These are phyloP conservation scores for Halophytophthora polymorphica DNA, from an alignment of 352 stramenopile species.

Conservation along the genomic window DNA sequence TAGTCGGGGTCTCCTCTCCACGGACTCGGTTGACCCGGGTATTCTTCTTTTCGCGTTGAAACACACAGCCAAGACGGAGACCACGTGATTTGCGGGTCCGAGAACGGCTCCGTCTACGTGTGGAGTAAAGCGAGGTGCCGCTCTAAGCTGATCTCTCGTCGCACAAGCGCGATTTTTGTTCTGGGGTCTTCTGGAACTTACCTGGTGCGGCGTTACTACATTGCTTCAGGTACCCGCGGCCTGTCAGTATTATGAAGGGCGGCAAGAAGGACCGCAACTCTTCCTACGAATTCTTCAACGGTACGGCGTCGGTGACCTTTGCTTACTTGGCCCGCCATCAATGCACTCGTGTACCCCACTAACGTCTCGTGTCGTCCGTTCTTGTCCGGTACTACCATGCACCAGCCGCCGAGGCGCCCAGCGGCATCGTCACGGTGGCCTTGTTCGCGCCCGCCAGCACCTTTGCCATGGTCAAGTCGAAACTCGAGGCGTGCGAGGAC, in stretches of 20 bases:
- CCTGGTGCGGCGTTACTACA: too few species aligned
- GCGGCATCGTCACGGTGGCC: constrained; percentile 75
- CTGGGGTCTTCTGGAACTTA: too few species aligned
- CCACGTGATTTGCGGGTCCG: constrained; percentile 84
- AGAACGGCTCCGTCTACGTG: constrained; percentile 84
- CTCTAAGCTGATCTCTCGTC: too few species aligned
- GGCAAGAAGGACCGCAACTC: constrained; percentile 78
- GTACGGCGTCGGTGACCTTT: constrained; percentile 21
- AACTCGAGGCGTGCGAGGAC: constrained; percentile 57
- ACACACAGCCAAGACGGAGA: constrained; percentile 73
- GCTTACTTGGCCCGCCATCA: too few species aligned
- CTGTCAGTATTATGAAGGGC: constrained; percentile 61
- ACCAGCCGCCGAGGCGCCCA: constrained; percentile 59
- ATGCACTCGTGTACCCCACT: too few species aligned
- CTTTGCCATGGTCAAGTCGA: constrained; percentile 77
- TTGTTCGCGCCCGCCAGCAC: constrained; percentile 80
- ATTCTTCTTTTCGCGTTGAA: not conserved
- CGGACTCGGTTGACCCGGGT: too few species aligned
- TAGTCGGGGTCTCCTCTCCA: not conserved
- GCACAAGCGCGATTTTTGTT: not conserved
- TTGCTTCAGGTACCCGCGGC: constrained; percentile 38
- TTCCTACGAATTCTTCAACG: constrained; percentile 78
- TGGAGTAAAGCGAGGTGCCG: constrained; percentile 76
- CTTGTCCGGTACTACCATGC: too few species aligned
- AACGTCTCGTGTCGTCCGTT: too few species aligned